These are phyloP conservation scores for Colletotrichum orbiculare DNA, from an alignment of 2,329 filamentous ascomycete species.

Conservation along the genomic window DNA sequence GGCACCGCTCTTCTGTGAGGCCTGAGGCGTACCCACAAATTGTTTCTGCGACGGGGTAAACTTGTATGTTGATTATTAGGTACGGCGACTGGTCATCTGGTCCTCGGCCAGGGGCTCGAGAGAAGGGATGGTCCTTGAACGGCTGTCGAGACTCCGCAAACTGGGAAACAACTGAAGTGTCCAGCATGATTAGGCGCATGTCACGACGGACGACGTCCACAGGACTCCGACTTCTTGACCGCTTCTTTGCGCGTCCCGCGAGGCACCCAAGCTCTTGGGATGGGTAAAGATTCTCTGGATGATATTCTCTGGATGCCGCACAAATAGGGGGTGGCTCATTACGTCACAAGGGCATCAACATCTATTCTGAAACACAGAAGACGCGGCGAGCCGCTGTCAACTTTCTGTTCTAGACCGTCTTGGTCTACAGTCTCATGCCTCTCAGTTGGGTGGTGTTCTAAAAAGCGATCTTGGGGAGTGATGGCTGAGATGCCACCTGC, in stretches of 20 bases:
- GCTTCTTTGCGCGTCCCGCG: slow-evolving; percentile 25
- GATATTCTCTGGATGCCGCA: background rate
- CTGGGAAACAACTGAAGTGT: background rate
- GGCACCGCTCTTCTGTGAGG: background rate
- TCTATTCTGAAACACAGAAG: slow-evolving; percentile 16
- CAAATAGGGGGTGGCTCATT: slow-evolving; percentile 13
- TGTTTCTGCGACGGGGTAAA: background rate
- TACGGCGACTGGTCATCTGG: too few species aligned
- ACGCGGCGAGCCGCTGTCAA: slow-evolving; percentile 33
- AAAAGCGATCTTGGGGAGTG: too few species aligned
- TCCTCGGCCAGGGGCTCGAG: too few species aligned
- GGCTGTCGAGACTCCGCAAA: too few species aligned
- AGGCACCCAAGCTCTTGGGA: slow-evolving; percentile 25
- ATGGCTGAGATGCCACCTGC: too few species aligned
- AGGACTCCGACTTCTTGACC: slow-evolving; percentile 12
- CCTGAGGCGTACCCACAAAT: background rate
- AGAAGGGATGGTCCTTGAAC: too few species aligned
- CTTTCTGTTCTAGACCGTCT: background rate
- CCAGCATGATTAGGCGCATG: background rate
- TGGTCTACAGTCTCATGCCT: background rate
- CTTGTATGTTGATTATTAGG: too few species aligned
- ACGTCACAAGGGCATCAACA: slow-evolving; percentile 7
- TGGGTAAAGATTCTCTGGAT: slow-evolving; percentile 5
- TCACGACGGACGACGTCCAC: background rate
- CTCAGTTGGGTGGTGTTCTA: too few species aligned